These are phyloP conservation scores for Xylaria palmicola DNA, from an alignment of 495 filamentous ascomycete genomes.

Conservation along the genomic window DNA sequence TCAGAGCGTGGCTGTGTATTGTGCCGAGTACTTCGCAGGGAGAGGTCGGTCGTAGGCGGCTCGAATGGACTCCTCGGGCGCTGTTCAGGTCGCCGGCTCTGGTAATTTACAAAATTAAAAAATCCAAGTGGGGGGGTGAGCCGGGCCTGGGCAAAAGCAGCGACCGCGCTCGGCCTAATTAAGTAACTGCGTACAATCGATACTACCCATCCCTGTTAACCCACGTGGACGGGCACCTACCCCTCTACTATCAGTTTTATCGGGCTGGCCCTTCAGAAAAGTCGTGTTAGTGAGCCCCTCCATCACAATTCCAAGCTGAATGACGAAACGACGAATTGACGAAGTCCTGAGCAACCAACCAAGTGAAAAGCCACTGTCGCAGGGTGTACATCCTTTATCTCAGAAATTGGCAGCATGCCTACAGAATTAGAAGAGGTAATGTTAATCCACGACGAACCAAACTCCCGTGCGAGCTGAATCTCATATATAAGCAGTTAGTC, in stretches of 20 bases:
- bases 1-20: not conserved
- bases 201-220: too few relatives aligned
- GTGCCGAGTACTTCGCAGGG: not conserved
- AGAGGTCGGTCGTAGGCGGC: not conserved
- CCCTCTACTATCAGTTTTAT: constrained; percentile 16
- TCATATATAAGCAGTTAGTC: constrained; percentile 62
- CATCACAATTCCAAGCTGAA: too few relatives aligned
- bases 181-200: too few relatives aligned
- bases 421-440: constrained; percentile 79
- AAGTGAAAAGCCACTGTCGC: too few relatives aligned
- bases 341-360: not conserved
- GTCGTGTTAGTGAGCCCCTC: constrained; percentile 24
- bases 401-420: constrained; percentile 55
- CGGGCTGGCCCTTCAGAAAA: constrained; percentile 3
- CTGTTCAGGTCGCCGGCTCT: not conserved
- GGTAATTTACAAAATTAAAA: constrained; percentile 24
- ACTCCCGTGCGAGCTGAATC: not conserved
- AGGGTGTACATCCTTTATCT: not conserved
- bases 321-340: too few relatives aligned
- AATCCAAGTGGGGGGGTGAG: constrained; percentile 25
- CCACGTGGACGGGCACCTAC: too few relatives aligned
- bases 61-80: not conserved
- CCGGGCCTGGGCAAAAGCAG: too few relatives aligned
- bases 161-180: too few relatives aligned
- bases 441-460: not conserved